Percentiles rank a stretch among this genome's conserved stretches.
Evolutionary conservation across 2,329 filamentous ascomycete species (phyloP).

Genomic region (Amphichorda felina): DNA sequence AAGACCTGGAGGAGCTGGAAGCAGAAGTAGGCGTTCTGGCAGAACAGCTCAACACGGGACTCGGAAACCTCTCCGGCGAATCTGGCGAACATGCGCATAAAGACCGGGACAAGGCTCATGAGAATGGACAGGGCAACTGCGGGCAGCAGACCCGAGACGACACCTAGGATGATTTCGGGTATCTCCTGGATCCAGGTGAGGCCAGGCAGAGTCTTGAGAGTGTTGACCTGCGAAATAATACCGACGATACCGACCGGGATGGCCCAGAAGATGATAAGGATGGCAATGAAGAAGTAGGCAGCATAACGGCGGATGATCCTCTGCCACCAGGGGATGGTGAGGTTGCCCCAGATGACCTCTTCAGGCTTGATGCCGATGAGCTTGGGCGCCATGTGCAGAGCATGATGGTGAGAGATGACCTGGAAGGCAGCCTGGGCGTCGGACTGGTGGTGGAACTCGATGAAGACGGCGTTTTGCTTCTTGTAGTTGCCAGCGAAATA

Average conservation of each 20-base stretch:
- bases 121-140: slow-evolving; percentile 67
- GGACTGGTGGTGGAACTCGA: slow-evolving; percentile 75
- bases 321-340: slow-evolving; percentile 61
- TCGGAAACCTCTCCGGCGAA: slow-evolving; percentile 67
- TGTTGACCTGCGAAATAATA: slow-evolving; percentile 71
- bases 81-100: slow-evolving; percentile 59
- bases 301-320: slow-evolving; percentile 55
- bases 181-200: slow-evolving; percentile 63
- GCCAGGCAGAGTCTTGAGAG: slow-evolving; percentile 54
- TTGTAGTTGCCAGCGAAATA: slow-evolving; percentile 53
- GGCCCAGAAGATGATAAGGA: slow-evolving; percentile 77
- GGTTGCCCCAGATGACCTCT: slow-evolving; percentile 79
- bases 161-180: slow-evolving; percentile 56
- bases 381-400: slow-evolving; percentile 73
- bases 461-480: slow-evolving; percentile 67
- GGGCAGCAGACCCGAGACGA: slow-evolving; percentile 76
- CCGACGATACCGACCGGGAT: slow-evolving; percentile 69
- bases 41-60: slow-evolving; percentile 74
- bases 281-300: slow-evolving; percentile 54
- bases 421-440: slow-evolving; percentile 82
- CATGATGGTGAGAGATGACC: slow-evolving; percentile 67
- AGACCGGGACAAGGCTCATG: slow-evolving; percentile 66
- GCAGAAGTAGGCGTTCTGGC: slow-evolving; percentile 83
- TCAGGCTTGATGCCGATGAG: slow-evolving; percentile 70
- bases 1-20: slow-evolving; percentile 94